Base-by-base conservation (phyloP, 2,329 filamentous ascomycete genomes). In the Fusarium fujikuroi region DNA sequence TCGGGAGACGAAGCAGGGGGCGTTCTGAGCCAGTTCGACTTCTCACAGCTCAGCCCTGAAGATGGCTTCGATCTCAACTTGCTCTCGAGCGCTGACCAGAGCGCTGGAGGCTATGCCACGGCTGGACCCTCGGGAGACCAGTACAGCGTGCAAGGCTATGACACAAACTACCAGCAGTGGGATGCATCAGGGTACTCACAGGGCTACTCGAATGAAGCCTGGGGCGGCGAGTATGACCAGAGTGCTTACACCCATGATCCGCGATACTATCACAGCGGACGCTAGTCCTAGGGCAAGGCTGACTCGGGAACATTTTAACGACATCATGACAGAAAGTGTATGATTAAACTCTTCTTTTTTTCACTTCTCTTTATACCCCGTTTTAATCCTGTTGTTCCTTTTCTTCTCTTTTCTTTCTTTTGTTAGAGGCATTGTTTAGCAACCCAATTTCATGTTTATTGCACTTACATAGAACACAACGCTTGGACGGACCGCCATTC, bases 51-150 rank as follows among this genome's bases (percentile, higher is more conserved):
- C 47, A 68, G 73, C 28, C 79, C 77, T 3, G 78, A 80, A n/a
- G 78, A 80, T 34, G 78, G 72, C n/a, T 80, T 80, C 63, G 79
- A 80, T 43, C 62, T 79, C 43, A 75, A 65, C 65, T 40, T 74
- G 40, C 69, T 78, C 23, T 78, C 69, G 9, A 64, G 75, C 19
- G 69, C 60, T 36, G 73, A 76, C 30, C 75, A 70, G 30, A 56
- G 44, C 56, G 71, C 68, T 42, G 70, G 65, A 66, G 76, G 72
- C 73, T 78, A 78, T 74, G 76, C 66, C 49, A 71, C 59, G 37
- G 68, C 75, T 42, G 70, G 63, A 8, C 62, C 72, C n/a, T 60
- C 72, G 50, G 70, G 65, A 43, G 66, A 68, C 46, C 75, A 74
- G 56, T 75, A 72, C 63, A 63, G 46, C 40, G 53, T 58, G 62